Conservation (phyloP, 2,329 filamentous ascomycete genomes). For the Trichoderma hamatum region DNA sequence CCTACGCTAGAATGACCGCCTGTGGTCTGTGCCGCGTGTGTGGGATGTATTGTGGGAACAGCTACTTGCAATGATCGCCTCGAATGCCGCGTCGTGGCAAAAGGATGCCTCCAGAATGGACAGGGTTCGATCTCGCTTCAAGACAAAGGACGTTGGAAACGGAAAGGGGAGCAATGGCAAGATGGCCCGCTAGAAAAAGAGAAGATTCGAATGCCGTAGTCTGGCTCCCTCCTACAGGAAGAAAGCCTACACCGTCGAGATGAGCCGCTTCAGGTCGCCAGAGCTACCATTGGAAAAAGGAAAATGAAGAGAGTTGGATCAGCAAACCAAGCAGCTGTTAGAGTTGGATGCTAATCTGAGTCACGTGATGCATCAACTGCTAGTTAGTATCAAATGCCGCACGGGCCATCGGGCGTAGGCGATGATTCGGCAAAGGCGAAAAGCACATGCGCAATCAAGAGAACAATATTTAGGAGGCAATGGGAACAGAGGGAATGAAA, state of each 20-base stretch:
- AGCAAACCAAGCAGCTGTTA: not conserved
- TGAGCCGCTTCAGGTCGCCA: conserved; percentile 16
- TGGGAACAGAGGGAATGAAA: not conserved
- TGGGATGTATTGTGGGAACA: not conserved
- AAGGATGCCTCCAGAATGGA: not conserved
- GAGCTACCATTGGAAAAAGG: not conserved
- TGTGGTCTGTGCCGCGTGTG: not conserved
- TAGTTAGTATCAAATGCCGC: not conserved
- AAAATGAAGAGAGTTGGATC: conserved; percentile 2
- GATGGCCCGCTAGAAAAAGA: not conserved
- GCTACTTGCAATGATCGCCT: conserved; percentile 14
- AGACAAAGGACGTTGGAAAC: not conserved
- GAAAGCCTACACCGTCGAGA: not conserved
- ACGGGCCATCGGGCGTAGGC: not conserved
- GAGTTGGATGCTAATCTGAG: not conserved
- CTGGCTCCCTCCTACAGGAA: conserved; percentile 7
- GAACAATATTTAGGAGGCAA: not conserved
- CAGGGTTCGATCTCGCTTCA: not conserved
- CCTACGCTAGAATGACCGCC: conserved; percentile 16
- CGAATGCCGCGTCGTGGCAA: conserved; percentile 2
- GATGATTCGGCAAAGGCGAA: not conserved
- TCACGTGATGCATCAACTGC: conserved; percentile 6
- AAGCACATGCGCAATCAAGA: not conserved
- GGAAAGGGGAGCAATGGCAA: not conserved
- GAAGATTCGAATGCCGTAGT: not conserved